Evolutionary conservation across 2,329 filamentous ascomycete species (phyloP).

Genomic region (Lomentospora prolificans): DNA sequence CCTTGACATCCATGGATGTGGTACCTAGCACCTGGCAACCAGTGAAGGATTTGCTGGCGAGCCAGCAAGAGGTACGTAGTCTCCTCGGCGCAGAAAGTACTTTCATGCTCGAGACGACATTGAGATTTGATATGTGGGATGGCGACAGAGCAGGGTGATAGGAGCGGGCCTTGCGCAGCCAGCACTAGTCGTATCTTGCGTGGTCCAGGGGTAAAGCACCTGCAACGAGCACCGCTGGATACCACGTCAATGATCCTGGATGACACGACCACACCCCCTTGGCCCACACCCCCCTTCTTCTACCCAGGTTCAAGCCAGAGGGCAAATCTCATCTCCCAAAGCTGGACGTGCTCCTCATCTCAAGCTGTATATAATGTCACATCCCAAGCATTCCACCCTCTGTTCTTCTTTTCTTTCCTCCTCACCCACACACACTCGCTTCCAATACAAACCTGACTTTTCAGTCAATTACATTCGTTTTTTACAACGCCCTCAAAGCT

Average conservation of each 20-base stretch:
- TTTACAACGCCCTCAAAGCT: conserved; percentile 14
- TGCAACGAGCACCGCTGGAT: too few species aligned
- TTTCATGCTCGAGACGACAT: too few species aligned
- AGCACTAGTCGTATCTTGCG: neutral
- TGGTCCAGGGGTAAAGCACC: too few species aligned
- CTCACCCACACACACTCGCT: conserved; percentile 40
- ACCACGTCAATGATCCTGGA: too few species aligned
- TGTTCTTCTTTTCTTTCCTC: conserved; percentile 18
- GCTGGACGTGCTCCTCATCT: too few species aligned
- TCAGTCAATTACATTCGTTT: conserved; percentile 52
- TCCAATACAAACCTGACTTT: conserved; percentile 37
- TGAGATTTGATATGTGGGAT: neutral
- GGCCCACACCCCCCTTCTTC: neutral
- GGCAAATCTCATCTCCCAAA: too few species aligned
- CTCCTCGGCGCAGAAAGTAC: too few species aligned
- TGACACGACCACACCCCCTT: too few species aligned
- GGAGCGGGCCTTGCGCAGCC: neutral
- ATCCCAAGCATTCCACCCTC: neutral
- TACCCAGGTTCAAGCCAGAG: neutral
- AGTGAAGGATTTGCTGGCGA: too few species aligned
- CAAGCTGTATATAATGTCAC: conserved; percentile 6
- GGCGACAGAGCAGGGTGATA: neutral
- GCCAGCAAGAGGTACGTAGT: too few species aligned
- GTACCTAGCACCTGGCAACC: too few species aligned
- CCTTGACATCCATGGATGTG: too few species aligned